phyloP scores from a whole-genome alignment of 2,329 filamentous ascomycete species.

The Trichoderma endophyticum region DNA sequence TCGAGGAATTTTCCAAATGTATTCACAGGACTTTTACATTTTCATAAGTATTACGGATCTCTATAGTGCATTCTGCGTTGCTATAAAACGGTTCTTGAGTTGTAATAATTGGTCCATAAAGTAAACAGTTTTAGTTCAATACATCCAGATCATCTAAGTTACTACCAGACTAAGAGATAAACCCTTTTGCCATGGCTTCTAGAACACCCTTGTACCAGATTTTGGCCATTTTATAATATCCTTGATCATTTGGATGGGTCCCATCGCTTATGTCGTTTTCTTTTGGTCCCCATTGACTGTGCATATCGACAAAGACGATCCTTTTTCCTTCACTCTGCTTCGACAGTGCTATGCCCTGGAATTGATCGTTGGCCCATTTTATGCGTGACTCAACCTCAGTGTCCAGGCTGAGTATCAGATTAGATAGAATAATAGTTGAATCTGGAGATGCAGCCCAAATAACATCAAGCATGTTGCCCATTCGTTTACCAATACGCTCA shows the following conservation, averaged over 20 bases:
- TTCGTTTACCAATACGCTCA: constrained; percentile 30
- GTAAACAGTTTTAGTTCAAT: background rate
- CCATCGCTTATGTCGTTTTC: constrained; percentile 33
- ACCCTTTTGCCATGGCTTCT: background rate
- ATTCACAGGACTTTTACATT: fast-evolving
- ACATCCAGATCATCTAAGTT: background rate
- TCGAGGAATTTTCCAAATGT: background rate
- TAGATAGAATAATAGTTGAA: background rate
- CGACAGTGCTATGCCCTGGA: background rate
- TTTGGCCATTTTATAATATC: constrained; percentile 42
- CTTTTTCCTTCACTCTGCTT: background rate
- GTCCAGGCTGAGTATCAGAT: background rate
- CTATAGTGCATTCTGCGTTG: background rate
- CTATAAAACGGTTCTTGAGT: background rate
- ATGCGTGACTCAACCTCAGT: background rate
- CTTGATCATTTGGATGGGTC: constrained; percentile 39
- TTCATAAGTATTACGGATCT: background rate
- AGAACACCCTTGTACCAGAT: constrained; percentile 34
- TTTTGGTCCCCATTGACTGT: constrained; percentile 27
- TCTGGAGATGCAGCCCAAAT: background rate
- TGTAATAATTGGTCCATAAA: background rate
- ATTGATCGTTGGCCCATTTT: background rate
- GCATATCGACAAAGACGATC: background rate
- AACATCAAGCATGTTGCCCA: constrained; percentile 24
- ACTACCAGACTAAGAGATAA: background rate